Base-by-base conservation (phyloP, 2,329 filamentous ascomycete genomes). In the Chaetomium strumarium region DNA sequence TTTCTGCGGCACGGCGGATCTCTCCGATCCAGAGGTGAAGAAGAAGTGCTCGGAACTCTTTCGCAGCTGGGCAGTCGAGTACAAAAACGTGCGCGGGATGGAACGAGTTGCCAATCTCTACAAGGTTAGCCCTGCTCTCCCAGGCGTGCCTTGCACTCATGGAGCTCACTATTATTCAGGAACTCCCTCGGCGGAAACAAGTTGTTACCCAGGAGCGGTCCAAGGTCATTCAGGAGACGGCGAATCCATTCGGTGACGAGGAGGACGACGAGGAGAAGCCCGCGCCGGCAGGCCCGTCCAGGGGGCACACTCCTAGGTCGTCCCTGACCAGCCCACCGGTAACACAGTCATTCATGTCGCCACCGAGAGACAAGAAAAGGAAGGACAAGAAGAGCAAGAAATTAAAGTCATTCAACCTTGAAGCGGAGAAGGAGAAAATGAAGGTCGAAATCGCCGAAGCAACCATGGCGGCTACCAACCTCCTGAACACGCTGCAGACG, bases 11-110 rank as follows among this genome's bases (percentile, higher is more conserved):
- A 90, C 88, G 16, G 91, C 93, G 49, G 79, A 89, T 16, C 78
- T 93, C 56, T 91, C 90, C 0, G 91, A 97, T 67, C 78, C 83
- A 0, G 82, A 88, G 53, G 92, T 99, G n/a, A 86, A 82, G 63
- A 83, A 86, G 57, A 96, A 96, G 71, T 96, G 90, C 67, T 86
- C 88, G 46, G 81, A 88, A 53, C 75, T 99, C 2, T 99, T 96
- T 67, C 79, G 84, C 45, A 83, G 88, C 68, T 99, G 93, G 93
- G 84, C 90, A 3, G 76, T 77, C 24, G 84, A 88, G 55, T 96
- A 95, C 71, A 89, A 88, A 62, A 81, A 80, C 52, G 89, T 84
- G 0, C 84, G 86, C 1, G 92, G 92, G 0, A 81, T 97, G 62
- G 84, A 88, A 62, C 78, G 83, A 29, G 84, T 97, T 55, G 83